phyloP scores from a whole-genome alignment of 768 basidiomycete genomes.

The Agaricus sinodeliciosus region DNA sequence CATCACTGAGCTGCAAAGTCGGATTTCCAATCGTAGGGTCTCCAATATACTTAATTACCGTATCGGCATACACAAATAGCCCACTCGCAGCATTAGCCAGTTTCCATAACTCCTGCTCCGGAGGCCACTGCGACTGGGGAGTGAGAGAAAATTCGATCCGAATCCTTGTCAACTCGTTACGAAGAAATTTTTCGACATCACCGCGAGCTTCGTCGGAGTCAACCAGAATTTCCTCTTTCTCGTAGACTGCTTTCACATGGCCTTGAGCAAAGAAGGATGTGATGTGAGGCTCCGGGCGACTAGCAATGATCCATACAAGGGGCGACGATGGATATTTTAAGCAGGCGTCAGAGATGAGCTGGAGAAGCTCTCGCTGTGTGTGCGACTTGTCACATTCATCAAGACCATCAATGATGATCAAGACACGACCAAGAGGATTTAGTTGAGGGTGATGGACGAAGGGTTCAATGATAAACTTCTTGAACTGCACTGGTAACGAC shows the following conservation, averaged over 20 bases:
- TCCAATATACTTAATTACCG: not conserved
- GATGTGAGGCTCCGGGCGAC: not conserved
- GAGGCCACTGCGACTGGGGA: not conserved
- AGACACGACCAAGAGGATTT: no score
- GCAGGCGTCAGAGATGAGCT: not conserved
- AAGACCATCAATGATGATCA: not conserved
- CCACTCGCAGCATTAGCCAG: not conserved
- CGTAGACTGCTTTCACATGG: not conserved
- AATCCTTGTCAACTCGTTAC: not conserved
- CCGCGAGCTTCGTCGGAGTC: not conserved
- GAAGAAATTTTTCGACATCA: not conserved
- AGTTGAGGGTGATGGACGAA: no score
- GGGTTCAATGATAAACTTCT: no score
- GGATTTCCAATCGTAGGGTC: not conserved
- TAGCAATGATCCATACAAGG: slow-evolving; percentile 2
- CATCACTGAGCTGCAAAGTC: not conserved
- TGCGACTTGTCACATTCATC: not conserved
- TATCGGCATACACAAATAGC: not conserved
- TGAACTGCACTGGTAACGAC: no score
- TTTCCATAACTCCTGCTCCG: not conserved
- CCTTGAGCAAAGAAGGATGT: not conserved
- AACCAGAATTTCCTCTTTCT: not conserved
- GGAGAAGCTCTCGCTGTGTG: not conserved
- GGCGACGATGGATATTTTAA: not conserved
- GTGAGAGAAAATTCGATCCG: not conserved